Base-by-base conservation (phyloP, 2,329 filamentous ascomycete genomes). In the Xylaria sp. region DNA sequence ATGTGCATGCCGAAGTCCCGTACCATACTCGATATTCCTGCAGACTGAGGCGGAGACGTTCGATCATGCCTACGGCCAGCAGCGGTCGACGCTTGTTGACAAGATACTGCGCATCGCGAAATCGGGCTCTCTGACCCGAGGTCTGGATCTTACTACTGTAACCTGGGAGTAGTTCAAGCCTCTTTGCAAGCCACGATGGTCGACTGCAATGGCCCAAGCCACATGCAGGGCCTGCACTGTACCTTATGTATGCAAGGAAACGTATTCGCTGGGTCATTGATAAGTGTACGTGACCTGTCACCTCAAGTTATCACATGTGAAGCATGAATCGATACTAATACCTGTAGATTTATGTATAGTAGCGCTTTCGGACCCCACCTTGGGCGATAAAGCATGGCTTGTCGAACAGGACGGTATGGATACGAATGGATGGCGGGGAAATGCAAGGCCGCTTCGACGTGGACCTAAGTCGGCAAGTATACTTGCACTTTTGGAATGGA, bases 131-230 rank as follows among this genome's bases (percentile, higher is more conserved):
- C 33, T 41, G 33, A 41, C 8, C 28, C n/a, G 28, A 54, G 28
- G 54, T 15, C 25, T 20, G 54, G 31, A 31, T 41, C 31, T 20
- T 25, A 25, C 25, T 28, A 28, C 28, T 28, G 28, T 28, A 28
- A 28, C 10, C 33, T 33, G 31, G 31, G 6, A 8, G 1, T 7
- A 33, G 18, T 13, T 12, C n/a, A 20, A 55, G 54, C n/a, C 54
- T 41, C 33, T 13, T 28, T 3, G 25, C 60, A 9, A 31, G 36
- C 59, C 59, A 36, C 49, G 18, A 46, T 23, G 33, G 43, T 39
- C 54, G 52, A 55, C 51, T 52, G 52, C 52, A 41, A 39, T 23
- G 20, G 36, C 9, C 13, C 15, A 25, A 63, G 61, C 51, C 52
- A 63, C 61, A 63, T 43, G 18, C 39, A 46, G 2, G 8, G 36